Evolutionary conservation across 2,329 filamentous ascomycete species (phyloP).

Genomic region (Sphaceloma murrayae): DNA sequence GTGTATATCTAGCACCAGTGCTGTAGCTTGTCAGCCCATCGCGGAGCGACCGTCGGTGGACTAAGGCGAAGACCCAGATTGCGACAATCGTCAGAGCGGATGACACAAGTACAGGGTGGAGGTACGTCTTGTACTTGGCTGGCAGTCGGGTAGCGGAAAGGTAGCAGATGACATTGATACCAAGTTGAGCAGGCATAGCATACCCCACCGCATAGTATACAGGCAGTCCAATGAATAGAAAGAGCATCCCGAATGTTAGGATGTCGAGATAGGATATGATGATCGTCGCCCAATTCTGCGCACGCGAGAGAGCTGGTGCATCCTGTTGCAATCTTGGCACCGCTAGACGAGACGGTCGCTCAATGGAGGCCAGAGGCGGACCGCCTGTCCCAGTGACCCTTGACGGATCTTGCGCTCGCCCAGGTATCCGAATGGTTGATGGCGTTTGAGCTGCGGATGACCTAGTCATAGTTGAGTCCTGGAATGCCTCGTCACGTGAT

Average conservation of each 20-base stretch:
- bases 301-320: conserved; percentile 37
- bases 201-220: conserved; percentile 47
- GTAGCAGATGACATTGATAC: conserved; percentile 45
- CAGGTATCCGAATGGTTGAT: conserved; percentile 20
- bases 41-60: conserved; percentile 34
- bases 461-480: too few species aligned
- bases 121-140: conserved; percentile 40
- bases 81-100: conserved; percentile 45
- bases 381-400: conserved; percentile 22
- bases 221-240: conserved; percentile 46
- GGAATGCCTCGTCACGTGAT: too few species aligned
- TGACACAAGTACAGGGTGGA: conserved; percentile 51
- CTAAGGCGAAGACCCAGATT: conserved; percentile 46
- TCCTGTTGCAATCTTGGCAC: conserved; percentile 29
- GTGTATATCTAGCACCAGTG: conserved; percentile 45
- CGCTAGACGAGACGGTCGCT: not conserved
- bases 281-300: conserved; percentile 43
- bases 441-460: conserved; percentile 5
- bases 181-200: conserved; percentile 38
- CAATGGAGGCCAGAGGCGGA: conserved; percentile 19
- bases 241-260: conserved; percentile 37
- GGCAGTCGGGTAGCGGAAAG: conserved; percentile 43
- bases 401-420: conserved; percentile 22
- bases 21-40: conserved; percentile 41
- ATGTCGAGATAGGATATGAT: conserved; percentile 41